Evolutionary conservation across 805 yeast species (phyloP).

Genomic region (Metschnikowia lachancei): DNA sequence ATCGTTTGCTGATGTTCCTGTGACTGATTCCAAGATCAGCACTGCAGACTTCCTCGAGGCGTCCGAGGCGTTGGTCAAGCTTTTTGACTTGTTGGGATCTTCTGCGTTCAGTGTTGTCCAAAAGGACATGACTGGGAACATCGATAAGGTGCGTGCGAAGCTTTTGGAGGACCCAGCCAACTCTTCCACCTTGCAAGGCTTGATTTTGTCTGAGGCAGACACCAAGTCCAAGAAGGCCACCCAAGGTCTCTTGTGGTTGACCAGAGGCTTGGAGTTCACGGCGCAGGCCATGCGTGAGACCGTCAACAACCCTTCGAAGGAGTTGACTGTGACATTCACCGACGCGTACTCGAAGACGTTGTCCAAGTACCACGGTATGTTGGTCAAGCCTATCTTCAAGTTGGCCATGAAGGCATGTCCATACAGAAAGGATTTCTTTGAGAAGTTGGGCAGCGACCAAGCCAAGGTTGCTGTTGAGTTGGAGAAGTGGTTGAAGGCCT

Average conservation of each 20-base stretch:
- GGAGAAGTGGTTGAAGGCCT: constrained; percentile 68
- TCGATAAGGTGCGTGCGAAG: constrained; percentile 67
- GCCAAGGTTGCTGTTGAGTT: constrained; percentile 65
- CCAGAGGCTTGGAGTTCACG: constrained; percentile 86
- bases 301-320: constrained; percentile 57
- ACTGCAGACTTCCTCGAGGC: constrained; percentile 81
- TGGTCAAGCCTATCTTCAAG: constrained; percentile 83
- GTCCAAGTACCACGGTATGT: constrained; percentile 75
- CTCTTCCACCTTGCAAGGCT: constrained; percentile 70
- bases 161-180: constrained; percentile 61
- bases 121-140: constrained; percentile 84
- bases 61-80: constrained; percentile 74
- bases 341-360: constrained; percentile 81
- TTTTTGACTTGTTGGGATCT: constrained; percentile 81
- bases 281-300: constrained; percentile 85
- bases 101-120: constrained; percentile 84
- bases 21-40: constrained; percentile 59
- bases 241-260: constrained; percentile 86
- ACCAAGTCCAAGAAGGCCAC: constrained; percentile 76
- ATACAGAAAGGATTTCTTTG: constrained; percentile 80
- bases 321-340: constrained; percentile 74
- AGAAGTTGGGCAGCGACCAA: constrained; percentile 74
- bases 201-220: constrained; percentile 68
- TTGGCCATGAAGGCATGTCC: constrained; percentile 96
- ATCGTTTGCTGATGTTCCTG: constrained; percentile 73